Base-by-base conservation (phyloP, 1,139 yeast species). In the Yamadazyma mexicana region DNA sequence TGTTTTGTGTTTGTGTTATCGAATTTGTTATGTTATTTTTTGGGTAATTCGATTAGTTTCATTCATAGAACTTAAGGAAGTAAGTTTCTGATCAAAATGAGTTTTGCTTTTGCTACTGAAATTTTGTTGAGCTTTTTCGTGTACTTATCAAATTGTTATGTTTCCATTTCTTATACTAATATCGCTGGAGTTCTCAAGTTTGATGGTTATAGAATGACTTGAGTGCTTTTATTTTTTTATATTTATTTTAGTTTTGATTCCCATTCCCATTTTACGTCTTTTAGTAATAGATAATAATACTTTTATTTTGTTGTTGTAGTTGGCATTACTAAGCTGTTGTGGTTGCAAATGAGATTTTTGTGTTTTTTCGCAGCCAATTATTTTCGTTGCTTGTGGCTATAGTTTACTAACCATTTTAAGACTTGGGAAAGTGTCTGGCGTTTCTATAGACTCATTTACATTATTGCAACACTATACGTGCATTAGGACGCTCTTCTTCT, bases 281-380 rank as follows among this genome's bases (percentile, higher is more conserved):
- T 52, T 55, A 59, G 60, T 55, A 58, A 59, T 59, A 59, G 64
- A 59, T 59, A 57, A 56, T 59, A 59, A 52, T 59, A 55, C 54
- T 51, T 43, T 48, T 23, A 22, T 17, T 29, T 5, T n/a, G n/a
- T n/a, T n/a, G n/a, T n/a, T n/a, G n/a, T n/a, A n/a, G n/a, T n/a
- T n/a, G n/a, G n/a, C n/a, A n/a, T n/a, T n/a, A n/a, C n/a, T n/a
- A n/a, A n/a, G n/a, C n/a, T n/a, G n/a, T n/a, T n/a, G n/a, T 18
- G 33, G 33, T 15, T 28, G 31, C 31, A 16, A 28, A 28, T 8
- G 6, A n/a, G n/a, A n/a, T n/a, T n/a, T n/a, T n/a, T n/a, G n/a
- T n/a, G n/a, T n/a, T n/a, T 27, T 27, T 28, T 28, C 20, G 31
- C 31, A 28, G 31, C 31, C 31, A 28, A n/a, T n/a, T n/a, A n/a